Conservation (phyloP, 2,329 filamentous ascomycete species). For the Aspergillus eucalypticola region DNA sequence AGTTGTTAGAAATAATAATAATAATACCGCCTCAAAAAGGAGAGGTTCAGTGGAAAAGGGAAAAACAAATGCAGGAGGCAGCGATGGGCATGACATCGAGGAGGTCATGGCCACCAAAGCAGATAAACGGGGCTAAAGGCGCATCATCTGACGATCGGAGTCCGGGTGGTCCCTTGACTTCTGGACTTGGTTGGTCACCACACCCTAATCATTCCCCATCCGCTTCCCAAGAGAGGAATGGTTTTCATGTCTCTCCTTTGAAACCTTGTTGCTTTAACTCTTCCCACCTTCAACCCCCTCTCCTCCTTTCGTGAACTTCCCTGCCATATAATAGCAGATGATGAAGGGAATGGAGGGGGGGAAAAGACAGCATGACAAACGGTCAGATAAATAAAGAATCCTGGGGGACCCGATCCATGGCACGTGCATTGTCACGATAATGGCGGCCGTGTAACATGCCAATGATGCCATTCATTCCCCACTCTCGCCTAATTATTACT, state of each 20-base stretch:
- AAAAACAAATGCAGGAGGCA: neutral
- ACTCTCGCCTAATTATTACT: neutral
- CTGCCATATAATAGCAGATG: neutral
- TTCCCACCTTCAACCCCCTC: neutral
- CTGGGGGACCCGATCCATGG: neutral
- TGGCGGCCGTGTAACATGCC: neutral
- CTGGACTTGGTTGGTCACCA: neutral
- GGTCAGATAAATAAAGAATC: constrained; percentile 3
- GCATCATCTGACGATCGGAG: constrained; percentile 3
- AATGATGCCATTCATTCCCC: neutral
- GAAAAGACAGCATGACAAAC: no score
- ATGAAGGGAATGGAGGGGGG: neutral
- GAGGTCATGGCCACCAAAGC: neutral
- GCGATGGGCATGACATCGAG: constrained; percentile 1
- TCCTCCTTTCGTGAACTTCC: neutral
- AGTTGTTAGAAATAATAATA: no score
- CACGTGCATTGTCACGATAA: neutral
- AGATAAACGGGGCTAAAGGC: neutral
- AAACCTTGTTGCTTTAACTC: no score
- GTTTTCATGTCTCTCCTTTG: neutral
- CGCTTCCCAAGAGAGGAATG: neutral
- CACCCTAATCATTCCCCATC: neutral
- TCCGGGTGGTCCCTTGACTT: neutral
- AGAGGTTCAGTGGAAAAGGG: neutral
- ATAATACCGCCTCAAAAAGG: neutral